Evolutionary conservation across 129 eudicot species (phyloP).

Genomic region (Lactuca sativa): DNA sequence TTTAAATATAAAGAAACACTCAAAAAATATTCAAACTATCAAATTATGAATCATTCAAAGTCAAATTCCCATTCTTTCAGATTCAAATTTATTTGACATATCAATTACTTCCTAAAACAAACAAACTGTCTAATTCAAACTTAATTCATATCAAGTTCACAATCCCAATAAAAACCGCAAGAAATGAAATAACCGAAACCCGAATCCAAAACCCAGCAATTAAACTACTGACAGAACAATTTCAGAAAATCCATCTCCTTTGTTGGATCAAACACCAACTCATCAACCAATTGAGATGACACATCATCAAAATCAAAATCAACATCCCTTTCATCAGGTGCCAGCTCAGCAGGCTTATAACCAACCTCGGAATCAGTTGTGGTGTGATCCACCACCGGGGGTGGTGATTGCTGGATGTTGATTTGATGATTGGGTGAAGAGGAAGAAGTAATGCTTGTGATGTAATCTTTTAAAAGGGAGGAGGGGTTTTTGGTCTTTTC

Average conservation of each 20-base stretch:
- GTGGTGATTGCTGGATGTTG: neutral
- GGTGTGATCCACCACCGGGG: neutral
- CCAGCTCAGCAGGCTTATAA: conserved; percentile 24
- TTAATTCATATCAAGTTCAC: conserved; percentile 12
- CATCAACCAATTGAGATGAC: conserved; percentile 19
- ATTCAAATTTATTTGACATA: no score
- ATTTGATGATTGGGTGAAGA: conserved; percentile 21
- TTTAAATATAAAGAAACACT: no score
- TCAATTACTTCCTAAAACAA: neutral
- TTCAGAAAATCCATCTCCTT: conserved; percentile 10
- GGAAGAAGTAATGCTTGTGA: conserved; percentile 10
- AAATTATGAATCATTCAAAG: no score
- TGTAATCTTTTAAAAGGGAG: conserved; percentile 24
- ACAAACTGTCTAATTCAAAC: neutral
- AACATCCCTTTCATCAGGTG: neutral
- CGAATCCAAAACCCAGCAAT: neutral
- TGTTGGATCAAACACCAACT: conserved; percentile 12
- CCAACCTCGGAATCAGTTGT: conserved; percentile 11
- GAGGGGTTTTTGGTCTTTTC: neutral
- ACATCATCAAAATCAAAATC: neutral
- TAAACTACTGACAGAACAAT: no score
- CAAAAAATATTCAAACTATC: no score
- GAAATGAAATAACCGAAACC: conserved; percentile 1
- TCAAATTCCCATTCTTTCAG: no score
- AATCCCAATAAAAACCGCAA: conserved; percentile 11